Percentiles rank a stretch among this genome's conserved stretches.
Evolutionary conservation across 164 flowering plant species (phyloP).

Genomic region (Warburgia ugandensis): DNA sequence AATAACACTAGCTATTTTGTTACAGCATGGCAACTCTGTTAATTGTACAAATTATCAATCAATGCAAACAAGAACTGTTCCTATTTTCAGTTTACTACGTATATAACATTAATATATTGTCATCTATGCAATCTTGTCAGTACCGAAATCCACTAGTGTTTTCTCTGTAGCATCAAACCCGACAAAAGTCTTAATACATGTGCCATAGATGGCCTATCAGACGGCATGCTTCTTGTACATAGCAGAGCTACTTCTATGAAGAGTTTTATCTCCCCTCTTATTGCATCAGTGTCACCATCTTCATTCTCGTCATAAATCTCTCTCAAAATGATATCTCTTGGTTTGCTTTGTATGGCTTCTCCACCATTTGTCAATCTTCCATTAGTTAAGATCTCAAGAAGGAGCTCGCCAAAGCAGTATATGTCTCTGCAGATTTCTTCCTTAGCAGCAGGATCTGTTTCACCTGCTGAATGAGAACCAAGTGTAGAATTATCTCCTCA

Average conservation of each 20-base stretch:
- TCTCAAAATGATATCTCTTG: slow-evolving; percentile 42
- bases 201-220: slow-evolving; percentile 69
- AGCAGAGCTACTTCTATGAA: slow-evolving; percentile 59
- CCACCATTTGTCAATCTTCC: slow-evolving; percentile 46
- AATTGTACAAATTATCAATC: background rate
- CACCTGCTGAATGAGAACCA: slow-evolving; percentile 26
- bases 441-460: slow-evolving; percentile 23
- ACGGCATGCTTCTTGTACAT: slow-evolving; percentile 49
- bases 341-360: slow-evolving; percentile 24
- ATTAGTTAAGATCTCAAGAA: slow-evolving; percentile 62
- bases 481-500: background rate
- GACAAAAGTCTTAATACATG: slow-evolving; percentile 55
- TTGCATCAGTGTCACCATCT: slow-evolving; percentile 18
- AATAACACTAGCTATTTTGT: background rate
- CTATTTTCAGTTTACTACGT: background rate
- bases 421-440: slow-evolving; percentile 60
- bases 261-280: slow-evolving; percentile 42
- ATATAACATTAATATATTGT: background rate
- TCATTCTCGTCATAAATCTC: slow-evolving; percentile 50
- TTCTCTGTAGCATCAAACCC: slow-evolving; percentile 24
- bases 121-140: background rate
- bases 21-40: background rate
- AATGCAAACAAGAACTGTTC: background rate
- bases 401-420: slow-evolving; percentile 65
- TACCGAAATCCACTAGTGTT: slow-evolving; percentile 5